Base-by-base conservation (phyloP, 129 eudicot genomes). In the Saussurea involucrata region DNA sequence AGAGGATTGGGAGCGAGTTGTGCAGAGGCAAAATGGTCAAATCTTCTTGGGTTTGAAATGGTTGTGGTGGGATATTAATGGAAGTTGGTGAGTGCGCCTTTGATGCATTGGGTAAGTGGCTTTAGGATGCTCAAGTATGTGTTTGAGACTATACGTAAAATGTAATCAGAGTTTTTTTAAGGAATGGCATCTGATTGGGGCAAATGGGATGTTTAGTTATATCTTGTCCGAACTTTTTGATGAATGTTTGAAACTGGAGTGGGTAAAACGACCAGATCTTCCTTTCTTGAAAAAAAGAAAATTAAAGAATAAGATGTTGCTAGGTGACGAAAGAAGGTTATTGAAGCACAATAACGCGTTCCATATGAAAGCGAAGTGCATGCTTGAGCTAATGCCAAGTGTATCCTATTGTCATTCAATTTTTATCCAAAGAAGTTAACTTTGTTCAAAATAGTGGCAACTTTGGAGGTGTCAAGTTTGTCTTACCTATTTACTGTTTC, bases 241-340 rank as follows among this genome's bases (percentile, higher is more conserved):
- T 71, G 63, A 58, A 15, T 71, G 64, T 44, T 71, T 71, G 75
- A 58, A 71, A 44, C 40, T 71, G 61, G 13, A 25, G 37, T 71
- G 13, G 1, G 61, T 53, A 53, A 53, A 53, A 53, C 9, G 22
- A 53, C 22, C 8, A 53, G 63, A 42, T 70, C 20, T 71, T 64
- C 4, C 63, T 24, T 64, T 17, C 36, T 71, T 13, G 6, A 18
- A 27, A 22, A 42, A 44, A 24, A 24, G 31, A 2, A 40, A 22
- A 40, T 44, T 12, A 24, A 24, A 71, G 75, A 71, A 71, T 42
- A 55, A 25, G 63, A 44, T 71, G 63, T 44, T 25, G 63, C 75
- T 44, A 46, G 31, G 36, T 44, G 75, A 71, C 8, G 61, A 71
- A 28, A 60, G 75, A 70, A 42, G 49, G 74, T 70, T 53, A 69